Conservation (phyloP, 2,329 filamentous ascomycete genomes). For the Fusarium metavorans region DNA sequence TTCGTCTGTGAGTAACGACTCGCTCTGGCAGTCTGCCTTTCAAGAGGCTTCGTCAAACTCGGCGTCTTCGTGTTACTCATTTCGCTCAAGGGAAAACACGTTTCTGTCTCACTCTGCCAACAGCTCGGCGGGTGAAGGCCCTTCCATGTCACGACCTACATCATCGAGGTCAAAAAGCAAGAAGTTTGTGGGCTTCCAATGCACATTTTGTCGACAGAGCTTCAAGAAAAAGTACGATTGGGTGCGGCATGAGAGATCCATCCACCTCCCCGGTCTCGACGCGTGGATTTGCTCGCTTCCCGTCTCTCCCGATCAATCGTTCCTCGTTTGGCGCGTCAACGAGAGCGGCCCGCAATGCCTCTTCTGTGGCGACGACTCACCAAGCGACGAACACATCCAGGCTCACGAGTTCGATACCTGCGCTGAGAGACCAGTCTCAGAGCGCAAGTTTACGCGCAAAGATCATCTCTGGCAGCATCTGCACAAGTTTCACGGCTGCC, state of each 20-base stretch:
- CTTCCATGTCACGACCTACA: constrained; percentile 23
- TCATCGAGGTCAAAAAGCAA: constrained; percentile 26
- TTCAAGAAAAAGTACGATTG: constrained; percentile 58
- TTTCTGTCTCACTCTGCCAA: constrained; percentile 37
- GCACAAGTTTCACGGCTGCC: constrained; percentile 59
- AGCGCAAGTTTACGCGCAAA: constrained; percentile 58
- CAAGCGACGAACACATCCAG: constrained; percentile 51
- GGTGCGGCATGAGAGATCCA: constrained; percentile 62
- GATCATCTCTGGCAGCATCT: constrained; percentile 57
- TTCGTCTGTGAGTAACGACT: constrained; percentile 49
- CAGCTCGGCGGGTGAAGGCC: constrained; percentile 36
- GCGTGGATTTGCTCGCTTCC: constrained; percentile 64
- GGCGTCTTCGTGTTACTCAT: constrained; percentile 44
- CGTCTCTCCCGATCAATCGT: constrained; percentile 49
- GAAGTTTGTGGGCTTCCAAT: constrained; percentile 48
- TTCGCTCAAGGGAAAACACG: constrained; percentile 23
- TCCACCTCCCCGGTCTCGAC: constrained; percentile 58
- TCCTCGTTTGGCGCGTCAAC: constrained; percentile 62
- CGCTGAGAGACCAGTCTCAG: constrained; percentile 57
- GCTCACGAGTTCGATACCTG: constrained; percentile 61
- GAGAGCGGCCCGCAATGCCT: constrained; percentile 56
- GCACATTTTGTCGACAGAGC: constrained; percentile 53
- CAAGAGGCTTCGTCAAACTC: constrained; percentile 44
- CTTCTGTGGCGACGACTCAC: constrained; percentile 52
- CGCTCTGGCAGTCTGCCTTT: constrained; percentile 36